Percentiles rank a stretch among this genome's conserved stretches.
phyloP scores from a whole-genome alignment of 352 stramenopile genomes.

The Globisporangium iwayamae region DNA sequence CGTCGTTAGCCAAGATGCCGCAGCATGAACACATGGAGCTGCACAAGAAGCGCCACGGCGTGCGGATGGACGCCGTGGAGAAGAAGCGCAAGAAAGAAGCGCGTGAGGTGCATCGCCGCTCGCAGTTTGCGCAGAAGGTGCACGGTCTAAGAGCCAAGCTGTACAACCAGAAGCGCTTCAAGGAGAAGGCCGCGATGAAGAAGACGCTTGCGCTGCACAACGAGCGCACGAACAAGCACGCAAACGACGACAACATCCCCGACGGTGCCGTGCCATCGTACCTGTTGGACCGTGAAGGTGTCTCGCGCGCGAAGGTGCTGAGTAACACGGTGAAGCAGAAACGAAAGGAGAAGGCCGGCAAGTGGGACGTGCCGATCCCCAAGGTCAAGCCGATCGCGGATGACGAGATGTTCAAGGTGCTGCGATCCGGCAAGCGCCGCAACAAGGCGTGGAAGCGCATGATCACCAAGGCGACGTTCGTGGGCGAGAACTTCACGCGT shows the following conservation, averaged over 20 bases:
- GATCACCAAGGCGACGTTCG: constrained; percentile 96
- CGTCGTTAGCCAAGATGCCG: constrained; percentile 76
- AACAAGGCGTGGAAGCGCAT: constrained; percentile 92
- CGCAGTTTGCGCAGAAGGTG: constrained; percentile 98
- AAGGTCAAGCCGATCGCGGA: constrained; percentile 96
- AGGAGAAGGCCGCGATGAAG: constrained; percentile 99
- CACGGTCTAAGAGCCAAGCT: constrained; percentile 98
- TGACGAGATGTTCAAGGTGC: constrained; percentile 99
- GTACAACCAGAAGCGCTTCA: constrained; percentile 99
- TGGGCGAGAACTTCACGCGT: constrained; percentile 99
- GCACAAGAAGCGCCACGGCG: constrained; percentile 98
- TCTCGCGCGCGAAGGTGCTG: constrained; percentile 98
- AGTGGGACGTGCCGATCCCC: constrained; percentile 97
- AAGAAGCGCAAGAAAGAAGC: constrained; percentile 98
- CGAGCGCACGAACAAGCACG: constrained; percentile 98
- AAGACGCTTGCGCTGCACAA: constrained; percentile 99
- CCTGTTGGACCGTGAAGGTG: constrained; percentile 98
- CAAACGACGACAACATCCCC: constrained; percentile 95
- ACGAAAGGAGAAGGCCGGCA: constrained; percentile 99
- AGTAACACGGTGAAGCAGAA: constrained; percentile 99
- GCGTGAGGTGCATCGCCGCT: constrained; percentile 95
- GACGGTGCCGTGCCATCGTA: constrained; percentile 98
- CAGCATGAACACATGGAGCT: constrained; percentile 99
- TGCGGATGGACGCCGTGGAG: constrained; percentile 96
- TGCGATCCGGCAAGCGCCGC: constrained; percentile 96